A percentile compares a stretch with the other conserved stretches of the same genome.
Evolutionary conservation across 148 eudicot genomes (phyloP).

Genomic region (Cornus kousa): DNA sequence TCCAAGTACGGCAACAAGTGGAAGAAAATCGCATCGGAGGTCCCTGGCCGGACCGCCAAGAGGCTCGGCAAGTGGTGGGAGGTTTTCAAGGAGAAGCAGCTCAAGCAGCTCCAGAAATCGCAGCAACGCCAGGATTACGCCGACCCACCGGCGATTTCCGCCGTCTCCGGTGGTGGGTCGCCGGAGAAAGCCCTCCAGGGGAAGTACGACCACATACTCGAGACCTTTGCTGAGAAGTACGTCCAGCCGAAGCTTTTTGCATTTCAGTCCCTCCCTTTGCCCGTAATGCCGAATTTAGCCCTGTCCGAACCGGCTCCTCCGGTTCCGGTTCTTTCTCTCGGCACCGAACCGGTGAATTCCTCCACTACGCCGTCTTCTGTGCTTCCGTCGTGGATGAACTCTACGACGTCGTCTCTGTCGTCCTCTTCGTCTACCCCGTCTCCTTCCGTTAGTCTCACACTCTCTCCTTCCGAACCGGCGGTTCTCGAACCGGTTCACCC

Average conservation of each 20-base stretch:
- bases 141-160: constrained; percentile 7
- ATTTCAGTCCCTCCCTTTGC: constrained; percentile 9
- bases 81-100: constrained; percentile 43
- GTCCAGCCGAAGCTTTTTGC: constrained; percentile 24
- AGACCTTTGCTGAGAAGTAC: constrained; percentile 42
- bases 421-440: constrained; percentile 26
- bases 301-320: constrained; percentile 17
- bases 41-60: constrained; percentile 38
- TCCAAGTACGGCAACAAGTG: constrained; percentile 42
- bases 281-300: constrained; percentile 12
- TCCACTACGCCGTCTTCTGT: neutral
- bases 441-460: constrained; percentile 30
- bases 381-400: constrained; percentile 27
- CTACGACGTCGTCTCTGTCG: constrained; percentile 15
- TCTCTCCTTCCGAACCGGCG: constrained; percentile 30
- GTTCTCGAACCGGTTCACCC: constrained; percentile 18
- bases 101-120: constrained; percentile 25
- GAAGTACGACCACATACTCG: constrained; percentile 39
- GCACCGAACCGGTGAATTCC: neutral
- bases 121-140: constrained; percentile 3
- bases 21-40: constrained; percentile 42
- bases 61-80: constrained; percentile 42
- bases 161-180: constrained; percentile 23
- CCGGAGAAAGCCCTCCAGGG: constrained; percentile 24
- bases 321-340: neutral